phyloP scores from a whole-genome alignment of 2,329 filamentous ascomycete genomes.

The Trematosphaeria pertusa region DNA sequence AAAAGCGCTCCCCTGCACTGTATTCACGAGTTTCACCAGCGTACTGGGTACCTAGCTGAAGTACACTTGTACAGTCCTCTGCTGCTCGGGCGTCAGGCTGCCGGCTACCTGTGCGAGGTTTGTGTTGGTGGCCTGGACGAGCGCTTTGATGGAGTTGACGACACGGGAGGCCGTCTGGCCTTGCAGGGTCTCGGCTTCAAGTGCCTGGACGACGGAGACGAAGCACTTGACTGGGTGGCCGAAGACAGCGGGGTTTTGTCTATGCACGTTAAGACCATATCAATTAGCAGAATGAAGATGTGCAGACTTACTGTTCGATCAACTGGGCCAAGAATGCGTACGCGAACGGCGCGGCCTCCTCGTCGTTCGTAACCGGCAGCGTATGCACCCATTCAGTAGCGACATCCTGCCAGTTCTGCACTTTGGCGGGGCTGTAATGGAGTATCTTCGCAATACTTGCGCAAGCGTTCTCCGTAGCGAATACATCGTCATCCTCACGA shows the following conservation, averaged over 20 bases:
- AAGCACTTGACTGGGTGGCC: conserved; percentile 82
- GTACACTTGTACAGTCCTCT: conserved; percentile 77
- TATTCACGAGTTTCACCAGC: too few species aligned
- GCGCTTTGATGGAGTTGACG: conserved; percentile 76
- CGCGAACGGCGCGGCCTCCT: conserved; percentile 95
- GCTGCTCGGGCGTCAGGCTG: conserved; percentile 78
- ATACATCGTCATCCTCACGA: conserved; percentile 90
- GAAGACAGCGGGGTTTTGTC: conserved; percentile 84
- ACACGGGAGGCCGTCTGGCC: conserved; percentile 82
- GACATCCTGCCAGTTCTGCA: conserved; percentile 77
- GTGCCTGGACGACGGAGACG: conserved; percentile 81
- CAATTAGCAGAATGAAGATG: background rate
- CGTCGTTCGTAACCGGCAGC: conserved; percentile 89
- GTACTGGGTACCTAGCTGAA: conserved; percentile 72
- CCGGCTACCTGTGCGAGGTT: conserved; percentile 79
- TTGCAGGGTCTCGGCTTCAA: conserved; percentile 89
- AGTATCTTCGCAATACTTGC: conserved; percentile 97
- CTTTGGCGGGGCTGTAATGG: conserved; percentile 81
- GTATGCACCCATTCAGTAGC: conserved; percentile 89
- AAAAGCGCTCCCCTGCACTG: too few species aligned
- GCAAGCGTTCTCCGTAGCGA: conserved; percentile 96
- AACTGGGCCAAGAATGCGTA: conserved; percentile 91
- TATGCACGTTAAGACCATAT: conserved; percentile 48
- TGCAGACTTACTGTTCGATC: conserved; percentile 85
- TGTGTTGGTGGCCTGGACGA: conserved; percentile 75